These are phyloP conservation scores for Craterostigma plantagineum DNA, from an alignment of 257 asterid species.

Conservation along the genomic window DNA sequence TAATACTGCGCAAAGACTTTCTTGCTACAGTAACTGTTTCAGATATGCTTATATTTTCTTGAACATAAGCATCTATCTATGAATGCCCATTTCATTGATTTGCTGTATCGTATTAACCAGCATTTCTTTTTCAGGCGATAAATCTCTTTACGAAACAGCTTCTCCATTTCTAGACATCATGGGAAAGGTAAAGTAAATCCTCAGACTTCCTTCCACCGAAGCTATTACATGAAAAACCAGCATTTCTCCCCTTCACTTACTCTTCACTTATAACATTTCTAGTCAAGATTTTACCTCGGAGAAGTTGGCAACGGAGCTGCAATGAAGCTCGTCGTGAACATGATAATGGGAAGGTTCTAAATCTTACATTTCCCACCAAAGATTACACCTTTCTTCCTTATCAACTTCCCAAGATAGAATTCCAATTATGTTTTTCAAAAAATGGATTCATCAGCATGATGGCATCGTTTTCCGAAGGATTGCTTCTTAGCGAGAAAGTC, in stretches of 20 bases:
- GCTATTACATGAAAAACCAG: not conserved
- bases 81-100: not conserved
- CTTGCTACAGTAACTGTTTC: too few species aligned
- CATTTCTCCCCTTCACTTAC: constrained; percentile 4
- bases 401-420: not conserved
- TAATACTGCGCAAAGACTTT: not conserved
- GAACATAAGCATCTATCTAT: too few species aligned
- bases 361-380: not conserved
- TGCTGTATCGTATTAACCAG: too few species aligned
- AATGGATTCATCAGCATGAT: constrained; percentile 49
- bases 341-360: constrained; percentile 93
- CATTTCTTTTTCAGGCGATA: constrained; percentile 57
- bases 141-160: constrained; percentile 43
- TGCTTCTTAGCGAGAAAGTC: constrained; percentile 79
- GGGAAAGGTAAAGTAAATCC: constrained; percentile 63
- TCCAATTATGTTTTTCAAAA: not conserved
- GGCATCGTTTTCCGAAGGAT: constrained; percentile 94
- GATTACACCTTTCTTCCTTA: not conserved
- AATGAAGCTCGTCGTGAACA: constrained; percentile 87
- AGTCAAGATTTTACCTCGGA: constrained; percentile 95
- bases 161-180: constrained; percentile 62
- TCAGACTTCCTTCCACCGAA: constrained; percentile 1
- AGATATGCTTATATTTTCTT: not conserved
- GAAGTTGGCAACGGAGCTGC: constrained; percentile 96
- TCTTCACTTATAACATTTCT: constrained; percentile 8